Evolutionary conservation across 2,329 filamentous ascomycete genomes (phyloP), one percentile per base, ranked within the genome.

Genomic region (Colletotrichum lindemuthianum): DNA sequence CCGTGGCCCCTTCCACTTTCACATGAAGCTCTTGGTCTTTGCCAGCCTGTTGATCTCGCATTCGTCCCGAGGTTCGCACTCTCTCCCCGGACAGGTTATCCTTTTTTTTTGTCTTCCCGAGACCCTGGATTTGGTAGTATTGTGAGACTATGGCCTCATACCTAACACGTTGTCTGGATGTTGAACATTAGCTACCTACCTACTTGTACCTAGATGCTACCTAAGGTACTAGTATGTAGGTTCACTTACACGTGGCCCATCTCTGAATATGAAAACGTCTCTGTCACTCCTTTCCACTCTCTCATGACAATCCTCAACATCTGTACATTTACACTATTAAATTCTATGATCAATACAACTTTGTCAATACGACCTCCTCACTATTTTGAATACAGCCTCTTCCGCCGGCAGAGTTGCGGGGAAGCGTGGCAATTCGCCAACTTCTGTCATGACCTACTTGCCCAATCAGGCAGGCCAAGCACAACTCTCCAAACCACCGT

Each of bases 391-490:
- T 45, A 36, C 24, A 50, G 56, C n/a, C 15, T 11, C 34, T 44
- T 13, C 49, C 54, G 24, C 60, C 60, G 54, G 36, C 9, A n/a
- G 41, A 48, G 48, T 63, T 51, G 59, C 53, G 59, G 45, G 39
- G 51, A 40, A 36, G 41, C 34, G 50, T 60, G 41, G 60, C 50
- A 45, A 50, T n/a, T 39, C 57, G 16, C 44, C 15, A 40, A 39
- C 39, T 32, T 39, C 48, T 49, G n/a, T 34, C 39, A 34, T 56
- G 50, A 43, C 36, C 39, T 44, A 13, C 8, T 50, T 61, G 50
- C 50, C 57, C 32, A 65, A 47, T 41, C 8, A 44, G 50, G 50
- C 45, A 55, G 24, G 44, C 34, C n/a, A 51, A 39, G 24, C 24
- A 45, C 40, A 48, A 43, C n/a, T 52, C 50, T n/a, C 54, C 13